Conservation (phyloP, 345 rosid genomes). For the Salix purpurea region DNA sequence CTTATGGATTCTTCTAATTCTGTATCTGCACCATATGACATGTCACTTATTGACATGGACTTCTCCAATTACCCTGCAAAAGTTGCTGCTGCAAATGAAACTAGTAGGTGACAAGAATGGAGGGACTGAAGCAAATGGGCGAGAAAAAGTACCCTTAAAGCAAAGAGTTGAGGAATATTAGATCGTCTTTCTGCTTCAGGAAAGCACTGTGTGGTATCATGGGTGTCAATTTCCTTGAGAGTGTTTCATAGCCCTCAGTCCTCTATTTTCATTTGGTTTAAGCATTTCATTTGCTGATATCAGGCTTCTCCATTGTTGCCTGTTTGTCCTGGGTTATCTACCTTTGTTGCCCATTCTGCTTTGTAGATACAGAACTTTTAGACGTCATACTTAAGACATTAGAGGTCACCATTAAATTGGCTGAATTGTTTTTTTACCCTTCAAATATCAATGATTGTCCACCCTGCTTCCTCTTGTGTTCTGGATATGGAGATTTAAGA, state of each 20-base stretch:
- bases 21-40: constrained; percentile 53
- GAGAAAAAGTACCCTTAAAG: constrained; percentile 10
- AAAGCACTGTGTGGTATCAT: constrained; percentile 8
- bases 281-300: constrained; percentile 6
- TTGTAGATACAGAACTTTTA: constrained; percentile 24
- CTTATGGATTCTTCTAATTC: constrained; percentile 61
- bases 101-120: constrained; percentile 42
- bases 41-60: constrained; percentile 87
- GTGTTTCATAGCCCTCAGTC: neutral
- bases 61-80: constrained; percentile 68
- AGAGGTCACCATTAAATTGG: constrained; percentile 5
- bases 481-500: neutral
- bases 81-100: constrained; percentile 67
- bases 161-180: neutral
- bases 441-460: neutral
- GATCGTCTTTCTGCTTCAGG: constrained; percentile 6
- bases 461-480: neutral
- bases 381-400: constrained; percentile 2
- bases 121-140: constrained; percentile 15
- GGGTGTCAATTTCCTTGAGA: constrained; percentile 8
- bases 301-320: constrained; percentile 7
- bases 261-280: neutral
- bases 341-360: neutral
- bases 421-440: neutral
- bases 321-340: neutral